Evolutionary conservation across 75 land plant species (phyloP).

Genomic region (Gnetum montanum): DNA sequence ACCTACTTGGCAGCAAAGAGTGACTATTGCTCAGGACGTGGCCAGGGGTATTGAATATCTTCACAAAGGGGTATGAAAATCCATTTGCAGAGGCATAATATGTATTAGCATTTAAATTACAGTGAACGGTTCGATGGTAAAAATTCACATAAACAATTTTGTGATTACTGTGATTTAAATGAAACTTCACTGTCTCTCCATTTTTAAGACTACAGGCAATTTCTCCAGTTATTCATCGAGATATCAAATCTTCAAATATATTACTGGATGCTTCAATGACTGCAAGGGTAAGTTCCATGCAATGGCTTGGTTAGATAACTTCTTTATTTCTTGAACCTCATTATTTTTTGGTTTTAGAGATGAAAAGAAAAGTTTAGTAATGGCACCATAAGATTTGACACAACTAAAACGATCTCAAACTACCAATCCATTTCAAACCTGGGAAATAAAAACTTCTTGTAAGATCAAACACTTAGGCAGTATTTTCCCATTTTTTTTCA

Average conservation of each 20-base stretch:
- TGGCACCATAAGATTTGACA: too few relatives aligned
- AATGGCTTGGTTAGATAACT: too few relatives aligned
- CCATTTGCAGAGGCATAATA: too few relatives aligned
- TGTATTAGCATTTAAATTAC: not conserved
- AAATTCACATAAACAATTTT: too few relatives aligned
- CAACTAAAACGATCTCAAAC: too few relatives aligned
- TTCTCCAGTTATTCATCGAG: slow-evolving; percentile 77
- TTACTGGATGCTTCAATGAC: slow-evolving; percentile 66
- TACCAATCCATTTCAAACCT: too few relatives aligned
- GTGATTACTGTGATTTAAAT: not conserved
- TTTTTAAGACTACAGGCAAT: slow-evolving; percentile 41
- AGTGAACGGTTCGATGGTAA: not conserved
- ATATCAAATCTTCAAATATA: slow-evolving; percentile 79
- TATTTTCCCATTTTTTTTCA: too few relatives aligned
- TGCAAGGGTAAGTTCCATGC: slow-evolving; percentile 47
- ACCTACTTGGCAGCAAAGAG: slow-evolving; percentile 15
- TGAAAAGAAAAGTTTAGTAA: too few relatives aligned
- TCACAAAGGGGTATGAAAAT: slow-evolving; percentile 23
- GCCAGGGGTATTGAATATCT: slow-evolving; percentile 29
- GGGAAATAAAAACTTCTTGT: too few relatives aligned
- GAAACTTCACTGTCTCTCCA: not conserved
- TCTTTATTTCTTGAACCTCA: too few relatives aligned
- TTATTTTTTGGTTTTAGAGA: too few relatives aligned
- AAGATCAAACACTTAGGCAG: too few relatives aligned
- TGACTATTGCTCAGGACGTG: slow-evolving; percentile 14